Evolutionary conservation across 176 grass and related monocot genomes (phyloP).

Genomic region (Ensete ventricosum): DNA sequence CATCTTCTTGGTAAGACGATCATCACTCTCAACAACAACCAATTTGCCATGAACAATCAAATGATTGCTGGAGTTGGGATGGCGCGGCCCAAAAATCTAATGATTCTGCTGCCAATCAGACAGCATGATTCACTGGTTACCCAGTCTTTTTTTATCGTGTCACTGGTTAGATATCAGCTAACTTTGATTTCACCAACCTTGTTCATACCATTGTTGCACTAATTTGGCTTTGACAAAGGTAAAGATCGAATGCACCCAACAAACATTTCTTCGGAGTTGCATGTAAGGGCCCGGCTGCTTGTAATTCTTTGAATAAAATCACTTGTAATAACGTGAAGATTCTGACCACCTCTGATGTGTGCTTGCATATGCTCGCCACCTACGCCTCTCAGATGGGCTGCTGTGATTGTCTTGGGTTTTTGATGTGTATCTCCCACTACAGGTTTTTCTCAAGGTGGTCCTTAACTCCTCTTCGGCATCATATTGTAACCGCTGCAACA

Average conservation of each 20-base stretch:
- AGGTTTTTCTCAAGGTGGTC: conserved; percentile 29
- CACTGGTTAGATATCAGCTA: too few species aligned
- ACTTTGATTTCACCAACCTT: too few species aligned
- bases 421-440: conserved; percentile 13
- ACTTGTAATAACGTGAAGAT: neutral
- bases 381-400: neutral
- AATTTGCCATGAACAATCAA: neutral
- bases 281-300: neutral
- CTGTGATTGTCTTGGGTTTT: neutral
- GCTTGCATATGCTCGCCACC: neutral
- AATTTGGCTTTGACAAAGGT: neutral
- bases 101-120: neutral
- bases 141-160: neutral
- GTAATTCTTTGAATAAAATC: neutral
- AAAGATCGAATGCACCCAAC: neutral
- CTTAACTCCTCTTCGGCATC: conserved; percentile 68
- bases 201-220: too few species aligned
- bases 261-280: neutral
- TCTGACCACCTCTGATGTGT: neutral
- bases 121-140: neutral
- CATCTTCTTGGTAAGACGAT: neutral
- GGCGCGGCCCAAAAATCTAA: neutral
- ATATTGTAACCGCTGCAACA: conserved; percentile 72
- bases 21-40: neutral
- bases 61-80: neutral